phyloP scores from a whole-genome alignment of 768 basidiomycete genomes.

The Clavulina sp. region DNA sequence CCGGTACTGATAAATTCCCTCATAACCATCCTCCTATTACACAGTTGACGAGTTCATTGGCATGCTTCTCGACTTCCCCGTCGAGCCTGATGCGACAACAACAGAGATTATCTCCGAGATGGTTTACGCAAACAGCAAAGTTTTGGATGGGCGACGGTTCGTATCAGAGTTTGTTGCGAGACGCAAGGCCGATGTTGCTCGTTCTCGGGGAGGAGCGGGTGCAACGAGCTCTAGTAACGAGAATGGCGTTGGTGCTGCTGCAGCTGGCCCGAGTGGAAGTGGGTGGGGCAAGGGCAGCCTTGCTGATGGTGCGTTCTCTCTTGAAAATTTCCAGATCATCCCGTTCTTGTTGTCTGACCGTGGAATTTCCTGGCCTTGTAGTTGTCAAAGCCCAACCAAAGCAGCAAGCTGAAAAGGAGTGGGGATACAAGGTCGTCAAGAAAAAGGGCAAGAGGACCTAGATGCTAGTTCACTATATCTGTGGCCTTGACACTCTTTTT shows the following conservation, averaged over 20 bases:
- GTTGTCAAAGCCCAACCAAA: slow-evolving; percentile 84
- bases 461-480: too few relatives aligned
- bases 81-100: slow-evolving; percentile 70
- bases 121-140: slow-evolving; percentile 88
- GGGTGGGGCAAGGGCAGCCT: slow-evolving; percentile 19
- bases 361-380: neutral
- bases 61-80: slow-evolving; percentile 86
- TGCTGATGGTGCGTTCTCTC: slow-evolving; percentile 34
- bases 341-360: neutral
- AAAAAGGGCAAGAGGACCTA: slow-evolving; percentile 67
- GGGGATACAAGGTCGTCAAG: slow-evolving; percentile 87
- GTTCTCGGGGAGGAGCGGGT: slow-evolving; percentile 23
- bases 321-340: neutral
- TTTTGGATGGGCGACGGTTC: slow-evolving; percentile 86
- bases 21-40: neutral
- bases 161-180: slow-evolving; percentile 79
- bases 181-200: slow-evolving; percentile 63
- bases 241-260: neutral
- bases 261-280: neutral
- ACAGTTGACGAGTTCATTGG: slow-evolving; percentile 91
- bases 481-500: too few relatives aligned
- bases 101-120: slow-evolving; percentile 88
- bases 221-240: slow-evolving; percentile 8
- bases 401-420: slow-evolving; percentile 43
- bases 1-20: slow-evolving; percentile 3